phyloP scores from a whole-genome alignment of 768 basidiomycete genomes.

The Kwoniella newhampshirensis region DNA sequence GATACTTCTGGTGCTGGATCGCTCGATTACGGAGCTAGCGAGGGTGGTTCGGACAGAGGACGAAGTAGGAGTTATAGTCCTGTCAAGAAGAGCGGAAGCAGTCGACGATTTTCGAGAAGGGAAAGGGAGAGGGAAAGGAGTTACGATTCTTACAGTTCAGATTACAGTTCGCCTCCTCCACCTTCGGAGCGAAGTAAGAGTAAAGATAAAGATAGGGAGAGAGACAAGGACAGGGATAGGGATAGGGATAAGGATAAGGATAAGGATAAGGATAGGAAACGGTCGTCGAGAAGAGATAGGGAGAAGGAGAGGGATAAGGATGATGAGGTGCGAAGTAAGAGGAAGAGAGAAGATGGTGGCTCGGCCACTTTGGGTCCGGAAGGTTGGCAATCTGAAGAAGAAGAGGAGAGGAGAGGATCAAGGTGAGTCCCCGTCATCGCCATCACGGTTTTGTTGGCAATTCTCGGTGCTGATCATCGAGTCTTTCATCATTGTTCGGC shows the following conservation, averaged over 20 bases:
- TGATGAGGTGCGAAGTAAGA: constrained; percentile 16
- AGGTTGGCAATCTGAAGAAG: constrained; percentile 41
- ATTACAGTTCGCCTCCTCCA: background rate
- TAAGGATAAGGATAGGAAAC: constrained; percentile 30
- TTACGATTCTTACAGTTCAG: background rate
- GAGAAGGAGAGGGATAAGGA: constrained; percentile 29
- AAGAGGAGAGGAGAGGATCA: constrained; percentile 28
- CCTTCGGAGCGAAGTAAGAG: background rate
- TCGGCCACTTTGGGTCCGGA: constrained; percentile 34
- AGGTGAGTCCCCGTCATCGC: constrained; percentile 26
- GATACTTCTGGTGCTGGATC: constrained; percentile 25
- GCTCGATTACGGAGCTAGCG: constrained; percentile 38
- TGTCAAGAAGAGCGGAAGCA: too few species aligned
- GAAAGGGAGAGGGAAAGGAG: background rate
- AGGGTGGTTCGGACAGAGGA: constrained; percentile 7
- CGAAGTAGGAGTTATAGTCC: background rate
- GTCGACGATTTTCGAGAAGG: too few species aligned
- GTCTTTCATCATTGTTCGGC: too few species aligned
- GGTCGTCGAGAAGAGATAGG: constrained; percentile 13
- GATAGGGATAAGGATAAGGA: too few species aligned
- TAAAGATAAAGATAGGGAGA: constrained; percentile 8
- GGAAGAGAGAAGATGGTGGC: constrained; percentile 43
- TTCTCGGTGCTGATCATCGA: background rate
- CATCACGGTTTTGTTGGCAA: background rate
- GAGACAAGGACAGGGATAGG: constrained; percentile 19